These are phyloP conservation scores for Papiliotrema laurentii DNA, from an alignment of 1,284 basidiomycete species.

Conservation along the genomic window DNA sequence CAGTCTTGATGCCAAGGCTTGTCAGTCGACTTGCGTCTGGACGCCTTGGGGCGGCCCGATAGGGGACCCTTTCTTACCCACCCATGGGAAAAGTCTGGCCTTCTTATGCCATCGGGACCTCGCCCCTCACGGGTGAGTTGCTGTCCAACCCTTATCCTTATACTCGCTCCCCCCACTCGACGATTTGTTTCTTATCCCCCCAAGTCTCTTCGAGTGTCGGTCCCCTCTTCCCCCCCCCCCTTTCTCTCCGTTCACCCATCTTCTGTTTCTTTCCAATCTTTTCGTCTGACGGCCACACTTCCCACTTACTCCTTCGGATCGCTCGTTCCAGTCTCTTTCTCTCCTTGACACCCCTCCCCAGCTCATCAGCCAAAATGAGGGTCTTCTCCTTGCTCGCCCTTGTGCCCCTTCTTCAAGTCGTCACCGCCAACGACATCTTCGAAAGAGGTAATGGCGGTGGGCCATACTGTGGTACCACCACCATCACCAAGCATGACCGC, in stretches of 20 bases:
- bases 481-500: neutral
- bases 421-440: neutral
- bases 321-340: neutral
- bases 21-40: no score
- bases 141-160: no score
- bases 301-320: neutral
- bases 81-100: no score
- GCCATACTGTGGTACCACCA: slow-evolving; percentile 5
- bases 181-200: neutral
- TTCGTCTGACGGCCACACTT: neutral
- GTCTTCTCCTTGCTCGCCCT: neutral
- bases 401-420: neutral
- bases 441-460: neutral
- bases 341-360: neutral
- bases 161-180: no score
- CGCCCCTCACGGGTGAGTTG: no score
- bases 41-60: no score
- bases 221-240: neutral
- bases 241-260: neutral
- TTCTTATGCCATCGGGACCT: no score
- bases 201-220: neutral
- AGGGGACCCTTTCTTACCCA: no score
- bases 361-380: neutral
- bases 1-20: no score
- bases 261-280: neutral